These are phyloP conservation scores for Elsinoe arachidis DNA, from an alignment of 2,329 filamentous ascomycete species.

Conservation along the genomic window DNA sequence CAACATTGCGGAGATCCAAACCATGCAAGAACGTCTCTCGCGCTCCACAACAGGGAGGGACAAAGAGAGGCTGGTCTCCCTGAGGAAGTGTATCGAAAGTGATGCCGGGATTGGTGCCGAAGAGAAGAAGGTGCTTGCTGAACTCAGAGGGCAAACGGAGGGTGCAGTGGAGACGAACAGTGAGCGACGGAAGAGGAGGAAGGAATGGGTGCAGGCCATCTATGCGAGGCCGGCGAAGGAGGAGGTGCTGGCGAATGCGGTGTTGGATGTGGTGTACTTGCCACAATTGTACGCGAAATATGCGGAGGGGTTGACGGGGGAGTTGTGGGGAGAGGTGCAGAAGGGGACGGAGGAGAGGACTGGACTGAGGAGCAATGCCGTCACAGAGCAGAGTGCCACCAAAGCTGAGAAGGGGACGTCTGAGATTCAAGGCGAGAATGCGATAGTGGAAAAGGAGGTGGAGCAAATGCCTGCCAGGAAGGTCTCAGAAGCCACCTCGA, in stretches of 20 bases:
- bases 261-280: neutral
- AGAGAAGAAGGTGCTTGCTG: no score
- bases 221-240: neutral
- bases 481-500: no score
- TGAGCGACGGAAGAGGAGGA: neutral
- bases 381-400: neutral
- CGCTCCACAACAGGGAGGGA: neutral
- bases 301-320: neutral
- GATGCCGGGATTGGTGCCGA: no score
- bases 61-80: neutral
- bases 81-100: no score
- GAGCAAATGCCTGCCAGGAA: no score
- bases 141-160: no score
- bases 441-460: no score
- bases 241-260: neutral
- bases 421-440: no score
- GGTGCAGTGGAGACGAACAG: no score
- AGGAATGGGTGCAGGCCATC: neutral
- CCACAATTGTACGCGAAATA: neutral
- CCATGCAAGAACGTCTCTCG: neutral
- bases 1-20: neutral
- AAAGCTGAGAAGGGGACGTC: no score
- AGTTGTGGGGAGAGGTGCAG: neutral
- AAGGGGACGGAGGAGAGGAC: neutral
- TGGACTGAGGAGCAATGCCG: neutral